phyloP scores from a whole-genome alignment of 345 rosid species.

The Cardamine chenopodiifolia region DNA sequence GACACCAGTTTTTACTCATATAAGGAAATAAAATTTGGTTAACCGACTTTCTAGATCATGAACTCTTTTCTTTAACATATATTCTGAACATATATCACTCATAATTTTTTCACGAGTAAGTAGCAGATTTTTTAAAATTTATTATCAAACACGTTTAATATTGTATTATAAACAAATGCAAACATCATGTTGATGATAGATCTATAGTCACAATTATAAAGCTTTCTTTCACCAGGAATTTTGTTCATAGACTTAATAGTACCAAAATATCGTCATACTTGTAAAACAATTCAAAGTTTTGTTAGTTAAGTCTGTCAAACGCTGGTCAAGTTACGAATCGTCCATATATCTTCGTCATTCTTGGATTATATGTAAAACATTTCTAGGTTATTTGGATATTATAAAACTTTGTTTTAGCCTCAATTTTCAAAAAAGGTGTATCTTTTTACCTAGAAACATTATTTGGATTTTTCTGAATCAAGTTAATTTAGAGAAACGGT shows the following conservation, averaged over 20 bases:
- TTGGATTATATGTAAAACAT: conserved; percentile 5
- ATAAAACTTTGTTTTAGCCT: conserved; percentile 14
- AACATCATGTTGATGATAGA: neutral
- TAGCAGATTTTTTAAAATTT: neutral
- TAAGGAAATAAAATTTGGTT: neutral
- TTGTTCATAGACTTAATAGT: neutral
- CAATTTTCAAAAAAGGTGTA: conserved; percentile 16
- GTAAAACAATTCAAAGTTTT: neutral
- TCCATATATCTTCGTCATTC: neutral
- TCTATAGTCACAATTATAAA: neutral
- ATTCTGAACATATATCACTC: neutral
- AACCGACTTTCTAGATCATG: neutral
- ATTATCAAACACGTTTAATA: neutral
- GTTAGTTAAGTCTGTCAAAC: conserved; percentile 14
- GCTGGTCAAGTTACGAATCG: conserved; percentile 11
- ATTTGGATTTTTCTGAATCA: conserved; percentile 31
- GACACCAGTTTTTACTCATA: neutral
- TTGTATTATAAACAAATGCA: neutral
- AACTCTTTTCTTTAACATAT: neutral
- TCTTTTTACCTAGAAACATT: conserved; percentile 35
- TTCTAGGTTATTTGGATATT: conserved; percentile 1
- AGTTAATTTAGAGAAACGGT: neutral
- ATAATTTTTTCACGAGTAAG: neutral
- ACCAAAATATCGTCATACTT: neutral
- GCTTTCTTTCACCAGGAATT: neutral